phyloP scores from a whole-genome alignment of 345 rosid genomes.

The Rhizophora mangle region DNA sequence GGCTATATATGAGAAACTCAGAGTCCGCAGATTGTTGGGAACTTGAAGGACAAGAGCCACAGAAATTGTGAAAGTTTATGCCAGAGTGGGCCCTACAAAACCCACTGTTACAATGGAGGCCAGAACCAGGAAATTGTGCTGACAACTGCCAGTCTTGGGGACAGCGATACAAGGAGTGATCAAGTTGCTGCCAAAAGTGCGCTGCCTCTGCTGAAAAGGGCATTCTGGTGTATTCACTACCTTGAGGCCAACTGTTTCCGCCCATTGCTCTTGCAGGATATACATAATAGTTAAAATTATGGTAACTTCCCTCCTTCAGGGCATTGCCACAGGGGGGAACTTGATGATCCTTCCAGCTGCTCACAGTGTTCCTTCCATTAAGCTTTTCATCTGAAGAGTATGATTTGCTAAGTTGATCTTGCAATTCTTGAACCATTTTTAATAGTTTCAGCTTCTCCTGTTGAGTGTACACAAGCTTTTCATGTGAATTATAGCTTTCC shows the following conservation, averaged over 20 bases:
- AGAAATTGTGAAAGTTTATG: constrained; percentile 32
- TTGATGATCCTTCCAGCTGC: constrained; percentile 30
- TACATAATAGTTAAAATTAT: constrained; percentile 17
- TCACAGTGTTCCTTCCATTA: constrained; percentile 24
- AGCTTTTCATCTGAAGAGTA: constrained; percentile 26
- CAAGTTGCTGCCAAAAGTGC: constrained; percentile 31
- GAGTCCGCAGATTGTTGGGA: constrained; percentile 52
- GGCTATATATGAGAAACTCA: constrained; percentile 33
- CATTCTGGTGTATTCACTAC: constrained; percentile 25
- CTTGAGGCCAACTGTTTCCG: constrained; percentile 34
- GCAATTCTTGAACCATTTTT: constrained; percentile 52
- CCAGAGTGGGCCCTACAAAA: constrained; percentile 26
- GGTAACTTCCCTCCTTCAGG: constrained; percentile 17
- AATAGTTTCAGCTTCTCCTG: constrained; percentile 48
- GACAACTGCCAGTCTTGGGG: constrained; percentile 35
- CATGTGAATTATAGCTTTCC: constrained; percentile 35
- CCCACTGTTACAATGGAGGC: constrained; percentile 22
- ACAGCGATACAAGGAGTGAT: constrained; percentile 31
- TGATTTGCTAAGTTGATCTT: constrained; percentile 46
- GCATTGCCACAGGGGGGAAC: constrained; percentile 22
- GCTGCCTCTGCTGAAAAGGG: constrained; percentile 50
- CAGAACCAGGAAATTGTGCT: constrained; percentile 34
- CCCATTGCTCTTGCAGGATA: constrained; percentile 27
- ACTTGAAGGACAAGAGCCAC: constrained; percentile 53
- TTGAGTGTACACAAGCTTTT: constrained; percentile 37